Percentiles rank a stretch among this genome's conserved stretches.
Conservation (phyloP, 2,329 filamentous ascomycete species). For the Penicillium sp. region DNA sequence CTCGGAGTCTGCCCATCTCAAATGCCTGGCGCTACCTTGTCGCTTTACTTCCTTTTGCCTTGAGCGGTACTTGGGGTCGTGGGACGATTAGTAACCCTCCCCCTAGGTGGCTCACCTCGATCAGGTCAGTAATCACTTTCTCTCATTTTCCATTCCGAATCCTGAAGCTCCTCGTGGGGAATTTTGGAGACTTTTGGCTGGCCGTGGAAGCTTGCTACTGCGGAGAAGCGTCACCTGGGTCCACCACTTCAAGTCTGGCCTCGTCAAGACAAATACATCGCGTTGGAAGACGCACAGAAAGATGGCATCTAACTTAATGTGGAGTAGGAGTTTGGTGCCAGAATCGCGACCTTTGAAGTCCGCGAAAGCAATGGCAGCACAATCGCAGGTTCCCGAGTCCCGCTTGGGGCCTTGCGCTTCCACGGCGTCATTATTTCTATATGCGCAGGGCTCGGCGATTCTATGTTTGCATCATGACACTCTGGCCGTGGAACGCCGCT, state of each 20-base stretch:
- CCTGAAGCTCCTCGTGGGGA: neutral
- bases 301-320: conserved; percentile 60
- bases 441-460: conserved; percentile 77
- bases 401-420: conserved; percentile 85
- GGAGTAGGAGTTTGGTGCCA: conserved; percentile 62
- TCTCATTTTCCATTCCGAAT: neutral
- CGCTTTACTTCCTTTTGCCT: conserved; percentile 15
- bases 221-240: neutral
- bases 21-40: conserved; percentile 22
- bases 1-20: conserved; percentile 12
- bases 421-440: conserved; percentile 87
- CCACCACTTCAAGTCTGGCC: neutral
- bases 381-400: conserved; percentile 36
- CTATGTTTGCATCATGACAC: conserved; percentile 92
- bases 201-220: conserved; percentile 1
- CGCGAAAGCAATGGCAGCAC: conserved; percentile 47
- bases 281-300: neutral
- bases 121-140: conserved; percentile 20
- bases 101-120: conserved; percentile 13
- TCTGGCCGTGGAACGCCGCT: conserved; percentile 81
- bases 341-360: conserved; percentile 59
- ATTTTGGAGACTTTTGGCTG: neutral
- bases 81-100: conserved; percentile 17
- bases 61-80: conserved; percentile 22
- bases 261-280: neutral